Evolutionary conservation across 1,284 basidiomycete species (phyloP).

Genomic region (Uromyces viciae-fabae): DNA sequence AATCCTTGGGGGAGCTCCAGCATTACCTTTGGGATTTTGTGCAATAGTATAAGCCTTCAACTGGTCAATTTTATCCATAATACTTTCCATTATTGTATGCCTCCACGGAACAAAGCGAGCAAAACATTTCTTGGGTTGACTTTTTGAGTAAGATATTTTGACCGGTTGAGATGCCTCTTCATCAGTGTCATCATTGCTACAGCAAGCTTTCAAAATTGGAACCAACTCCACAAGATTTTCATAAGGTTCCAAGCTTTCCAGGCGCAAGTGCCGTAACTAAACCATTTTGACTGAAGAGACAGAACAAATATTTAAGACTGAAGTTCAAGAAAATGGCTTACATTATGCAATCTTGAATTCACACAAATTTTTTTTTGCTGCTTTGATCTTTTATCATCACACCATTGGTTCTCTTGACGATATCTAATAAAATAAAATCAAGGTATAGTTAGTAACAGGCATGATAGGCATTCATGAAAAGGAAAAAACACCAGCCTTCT

Average conservation of each 20-base stretch:
- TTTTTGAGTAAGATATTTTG: conserved; percentile 3
- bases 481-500: not conserved
- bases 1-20: conserved; percentile 1
- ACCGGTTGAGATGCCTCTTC: not conserved
- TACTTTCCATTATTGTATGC: not conserved
- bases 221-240: not conserved
- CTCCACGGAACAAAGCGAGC: conserved; percentile 1
- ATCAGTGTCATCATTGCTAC: conserved; percentile 16
- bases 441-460: not conserved
- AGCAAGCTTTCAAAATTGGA: conserved; percentile 17
- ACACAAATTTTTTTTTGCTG: not conserved
- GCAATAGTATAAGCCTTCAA: not conserved
- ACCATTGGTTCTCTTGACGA: conserved; percentile 1
- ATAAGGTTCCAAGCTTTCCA: not conserved
- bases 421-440: not conserved
- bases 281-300: not conserved
- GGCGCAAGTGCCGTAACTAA: not conserved
- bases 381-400: not conserved
- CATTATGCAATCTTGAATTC: not conserved
- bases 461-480: not conserved
- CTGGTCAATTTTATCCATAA: conserved; percentile 1
- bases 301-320: not conserved
- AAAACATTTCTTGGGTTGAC: not conserved
- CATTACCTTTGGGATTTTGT: not conserved
- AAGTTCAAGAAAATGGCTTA: not conserved